Evolutionary conservation across 257 asterid genomes (phyloP).

Genomic region (Marsdenia floribunda): DNA sequence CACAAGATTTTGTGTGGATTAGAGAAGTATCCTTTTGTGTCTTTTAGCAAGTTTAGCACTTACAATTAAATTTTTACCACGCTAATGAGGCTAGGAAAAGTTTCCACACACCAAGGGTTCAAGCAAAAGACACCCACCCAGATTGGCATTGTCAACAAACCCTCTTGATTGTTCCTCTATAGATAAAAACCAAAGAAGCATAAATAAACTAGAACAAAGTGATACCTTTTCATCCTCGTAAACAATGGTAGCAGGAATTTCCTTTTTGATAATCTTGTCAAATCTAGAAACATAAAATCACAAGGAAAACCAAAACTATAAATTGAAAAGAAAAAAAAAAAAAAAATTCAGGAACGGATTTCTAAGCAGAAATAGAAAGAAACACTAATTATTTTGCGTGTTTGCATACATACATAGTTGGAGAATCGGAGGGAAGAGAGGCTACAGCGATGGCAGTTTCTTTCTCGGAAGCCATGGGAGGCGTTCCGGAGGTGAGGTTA

Average conservation of each 20-base stretch:
- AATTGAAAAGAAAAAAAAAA: neutral
- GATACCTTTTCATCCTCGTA: slow-evolving; percentile 86
- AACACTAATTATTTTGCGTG: neutral
- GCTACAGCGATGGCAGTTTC: slow-evolving; percentile 80
- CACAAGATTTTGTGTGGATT: neutral
- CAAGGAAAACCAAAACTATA: neutral
- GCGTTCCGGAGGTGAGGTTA: slow-evolving; percentile 8
- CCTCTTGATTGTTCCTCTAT: neutral
- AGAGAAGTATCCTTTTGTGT: neutral
- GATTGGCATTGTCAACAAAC: neutral
- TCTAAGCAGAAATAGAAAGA: too few species aligned
- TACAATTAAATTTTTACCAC: neutral
- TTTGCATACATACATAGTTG: slow-evolving; percentile 47
- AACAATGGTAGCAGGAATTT: slow-evolving; percentile 72
- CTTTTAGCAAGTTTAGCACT: neutral
- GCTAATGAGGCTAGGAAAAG: neutral
- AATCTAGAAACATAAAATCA: slow-evolving; percentile 43
- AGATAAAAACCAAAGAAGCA: neutral
- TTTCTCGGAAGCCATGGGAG: slow-evolving; percentile 81
- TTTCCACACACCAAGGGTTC: neutral
- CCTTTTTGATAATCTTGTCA: slow-evolving; percentile 82
- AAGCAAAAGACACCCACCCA: neutral
- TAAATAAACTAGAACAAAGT: neutral
- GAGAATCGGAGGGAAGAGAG: slow-evolving; percentile 55
- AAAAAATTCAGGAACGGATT: slow-evolving; percentile 14